Percentiles rank a stretch among this genome's conserved stretches.
Conservation (phyloP, 176 grass and related monocot genomes). For the Cocos nucifera region DNA sequence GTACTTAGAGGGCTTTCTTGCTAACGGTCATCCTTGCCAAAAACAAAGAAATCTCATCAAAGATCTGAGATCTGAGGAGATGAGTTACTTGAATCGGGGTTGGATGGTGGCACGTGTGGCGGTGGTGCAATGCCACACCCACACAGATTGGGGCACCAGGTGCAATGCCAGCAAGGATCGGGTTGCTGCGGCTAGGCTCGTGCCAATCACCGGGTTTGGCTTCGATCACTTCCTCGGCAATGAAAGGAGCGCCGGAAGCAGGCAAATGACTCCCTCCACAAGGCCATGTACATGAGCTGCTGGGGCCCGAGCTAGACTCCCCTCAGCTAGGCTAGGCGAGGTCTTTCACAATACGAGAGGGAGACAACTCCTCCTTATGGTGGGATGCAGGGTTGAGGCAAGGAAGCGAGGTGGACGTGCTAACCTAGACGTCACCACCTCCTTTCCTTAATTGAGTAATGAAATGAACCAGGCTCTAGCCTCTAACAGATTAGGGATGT, state of each 20-base stretch:
- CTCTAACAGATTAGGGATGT: too few relatives aligned
- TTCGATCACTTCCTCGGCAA: constrained; percentile 3
- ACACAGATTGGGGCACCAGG: constrained; percentile 9
- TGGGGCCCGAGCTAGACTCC: constrained; percentile 23
- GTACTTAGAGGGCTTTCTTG: too few relatives aligned
- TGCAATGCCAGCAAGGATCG: not conserved
- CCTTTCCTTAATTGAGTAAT: too few relatives aligned
- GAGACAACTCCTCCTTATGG: too few relatives aligned
- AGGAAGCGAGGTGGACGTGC: too few relatives aligned
- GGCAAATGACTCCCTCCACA: constrained; percentile 20
- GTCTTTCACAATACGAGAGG: too few relatives aligned
- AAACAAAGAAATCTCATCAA: too few relatives aligned
- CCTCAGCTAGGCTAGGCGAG: too few relatives aligned
- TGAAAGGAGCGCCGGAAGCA: not conserved
- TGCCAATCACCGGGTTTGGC: not conserved
- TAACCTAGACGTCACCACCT: too few relatives aligned
- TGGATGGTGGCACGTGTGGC: constrained; percentile 30
- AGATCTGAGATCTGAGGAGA: not conserved
- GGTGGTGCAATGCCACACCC: constrained; percentile 12
- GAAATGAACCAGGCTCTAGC: too few relatives aligned
- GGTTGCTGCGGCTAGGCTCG: constrained; percentile 5
- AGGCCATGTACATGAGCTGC: constrained; percentile 39
- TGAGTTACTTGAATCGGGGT: constrained; percentile 30
- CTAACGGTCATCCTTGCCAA: too few relatives aligned
- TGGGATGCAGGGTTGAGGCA: too few relatives aligned